A percentile compares a stretch with the other conserved stretches of the same genome.
Conservation (phyloP, 176 grass and related monocot species). For the Oryza meridionalis region DNA sequence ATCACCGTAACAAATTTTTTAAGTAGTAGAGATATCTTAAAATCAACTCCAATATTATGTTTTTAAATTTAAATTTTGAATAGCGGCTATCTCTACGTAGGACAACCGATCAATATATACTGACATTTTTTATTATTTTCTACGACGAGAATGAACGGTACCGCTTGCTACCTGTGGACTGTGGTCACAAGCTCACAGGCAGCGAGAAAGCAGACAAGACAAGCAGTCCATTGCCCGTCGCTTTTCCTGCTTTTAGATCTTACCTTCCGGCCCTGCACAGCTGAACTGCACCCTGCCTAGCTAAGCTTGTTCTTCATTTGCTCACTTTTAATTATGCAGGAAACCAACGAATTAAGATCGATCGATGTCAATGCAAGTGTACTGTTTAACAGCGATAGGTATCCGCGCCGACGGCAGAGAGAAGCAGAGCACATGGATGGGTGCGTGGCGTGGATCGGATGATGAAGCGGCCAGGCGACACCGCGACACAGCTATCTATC, state of each 20-base stretch:
- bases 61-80: too few species aligned
- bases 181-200: not conserved
- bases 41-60: too few species aligned
- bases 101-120: too few species aligned
- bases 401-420: conserved; percentile 22
- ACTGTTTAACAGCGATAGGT: not conserved
- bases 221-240: not conserved
- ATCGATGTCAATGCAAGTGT: too few species aligned
- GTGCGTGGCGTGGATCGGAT: not conserved
- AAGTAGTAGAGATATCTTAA: too few species aligned
- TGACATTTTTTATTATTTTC: too few species aligned
- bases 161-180: not conserved
- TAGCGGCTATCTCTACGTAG: too few species aligned
- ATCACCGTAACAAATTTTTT: too few species aligned
- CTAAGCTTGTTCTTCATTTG: not conserved
- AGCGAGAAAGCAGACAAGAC: not conserved
- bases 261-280: too few species aligned
- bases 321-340: not conserved
- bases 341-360: not conserved
- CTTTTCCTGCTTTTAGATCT: not conserved
- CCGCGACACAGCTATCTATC: not conserved
- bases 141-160: too few species aligned
- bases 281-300: not conserved
- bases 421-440: conserved; percentile 9
- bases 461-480: not conserved